Percentiles rank a stretch among this genome's conserved stretches.
phyloP scores from a whole-genome alignment of 2,329 filamentous ascomycete genomes.

The Plenodomus tracheiphilus region DNA sequence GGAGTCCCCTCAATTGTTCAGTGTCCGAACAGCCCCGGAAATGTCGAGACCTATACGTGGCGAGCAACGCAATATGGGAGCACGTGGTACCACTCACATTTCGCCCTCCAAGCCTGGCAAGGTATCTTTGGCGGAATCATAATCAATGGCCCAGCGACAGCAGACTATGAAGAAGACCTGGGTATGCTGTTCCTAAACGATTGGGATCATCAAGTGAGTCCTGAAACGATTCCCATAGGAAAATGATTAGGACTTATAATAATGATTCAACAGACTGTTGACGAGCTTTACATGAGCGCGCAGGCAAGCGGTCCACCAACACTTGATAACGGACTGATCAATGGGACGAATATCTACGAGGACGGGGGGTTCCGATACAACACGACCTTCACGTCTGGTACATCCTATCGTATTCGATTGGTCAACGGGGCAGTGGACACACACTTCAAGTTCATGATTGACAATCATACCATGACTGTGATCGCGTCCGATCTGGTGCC shows the following conservation, averaged over 20 bases:
- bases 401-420: slow-evolving; percentile 48
- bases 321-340: slow-evolving; percentile 50
- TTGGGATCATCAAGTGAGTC: slow-evolving; percentile 52
- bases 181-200: slow-evolving; percentile 50
- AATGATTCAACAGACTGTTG: slow-evolving; percentile 43
- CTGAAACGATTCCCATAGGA: too few relatives aligned
- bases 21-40: slow-evolving; percentile 31
- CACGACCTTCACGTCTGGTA: slow-evolving; percentile 42
- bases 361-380: slow-evolving; percentile 41
- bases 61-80: slow-evolving; percentile 46
- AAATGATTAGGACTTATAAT: too few relatives aligned
- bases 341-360: slow-evolving; percentile 48
- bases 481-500: slow-evolving; percentile 51
- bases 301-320: slow-evolving; percentile 35
- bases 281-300: slow-evolving; percentile 38
- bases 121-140: slow-evolving; percentile 48
- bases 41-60: slow-evolving; percentile 39
- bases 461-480: slow-evolving; percentile 49
- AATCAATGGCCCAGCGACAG: slow-evolving; percentile 47
- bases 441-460: slow-evolving; percentile 50
- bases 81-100: slow-evolving; percentile 50
- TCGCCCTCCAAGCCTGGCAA: slow-evolving; percentile 46
- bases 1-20: slow-evolving; percentile 39
- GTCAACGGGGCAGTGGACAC: slow-evolving; percentile 49
- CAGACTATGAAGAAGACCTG: slow-evolving; percentile 49